Percentiles rank a stretch among this genome's conserved stretches.
These are phyloP conservation scores for Beauveria pseudobassiana DNA, from an alignment of 2,329 filamentous ascomycete species.

Conservation along the genomic window DNA sequence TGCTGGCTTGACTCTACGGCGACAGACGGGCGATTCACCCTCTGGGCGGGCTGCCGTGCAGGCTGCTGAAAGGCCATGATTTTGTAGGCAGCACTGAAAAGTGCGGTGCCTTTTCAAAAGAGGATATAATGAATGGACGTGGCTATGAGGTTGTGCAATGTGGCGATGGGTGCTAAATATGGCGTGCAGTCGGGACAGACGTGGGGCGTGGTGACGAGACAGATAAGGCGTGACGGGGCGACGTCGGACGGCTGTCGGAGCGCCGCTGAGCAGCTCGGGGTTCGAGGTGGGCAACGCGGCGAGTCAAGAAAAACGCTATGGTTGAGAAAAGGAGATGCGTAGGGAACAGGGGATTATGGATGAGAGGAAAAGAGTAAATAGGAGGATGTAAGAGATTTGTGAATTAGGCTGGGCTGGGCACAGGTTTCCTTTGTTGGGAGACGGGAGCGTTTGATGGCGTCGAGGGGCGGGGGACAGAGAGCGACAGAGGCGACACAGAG, in stretches of 20 bases:
- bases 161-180: not conserved
- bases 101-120: not conserved
- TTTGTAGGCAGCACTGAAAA: not conserved
- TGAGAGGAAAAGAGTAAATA: not conserved
- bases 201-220: constrained; percentile 1
- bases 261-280: constrained; percentile 5
- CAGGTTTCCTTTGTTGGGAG: constrained; percentile 12
- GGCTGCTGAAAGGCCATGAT: constrained; percentile 55
- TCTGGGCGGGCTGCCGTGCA: constrained; percentile 44
- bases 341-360: not conserved
- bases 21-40: constrained; percentile 35
- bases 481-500: not conserved
- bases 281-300: not conserved
- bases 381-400: not conserved
- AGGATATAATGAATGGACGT: not conserved
- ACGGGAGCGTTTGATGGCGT: not conserved
- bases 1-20: constrained; percentile 28
- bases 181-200: not conserved
- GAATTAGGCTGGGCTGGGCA: not conserved
- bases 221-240: constrained; percentile 9
- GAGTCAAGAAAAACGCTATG: not conserved
- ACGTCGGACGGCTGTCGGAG: constrained; percentile 8
- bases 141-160: not conserved
- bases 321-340: not conserved
- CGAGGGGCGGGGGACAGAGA: not conserved